A percentile compares a stretch with the other conserved stretches of the same genome.
phyloP scores from a whole-genome alignment of 495 filamentous ascomycete species.

The Alectoria sarmentosa region DNA sequence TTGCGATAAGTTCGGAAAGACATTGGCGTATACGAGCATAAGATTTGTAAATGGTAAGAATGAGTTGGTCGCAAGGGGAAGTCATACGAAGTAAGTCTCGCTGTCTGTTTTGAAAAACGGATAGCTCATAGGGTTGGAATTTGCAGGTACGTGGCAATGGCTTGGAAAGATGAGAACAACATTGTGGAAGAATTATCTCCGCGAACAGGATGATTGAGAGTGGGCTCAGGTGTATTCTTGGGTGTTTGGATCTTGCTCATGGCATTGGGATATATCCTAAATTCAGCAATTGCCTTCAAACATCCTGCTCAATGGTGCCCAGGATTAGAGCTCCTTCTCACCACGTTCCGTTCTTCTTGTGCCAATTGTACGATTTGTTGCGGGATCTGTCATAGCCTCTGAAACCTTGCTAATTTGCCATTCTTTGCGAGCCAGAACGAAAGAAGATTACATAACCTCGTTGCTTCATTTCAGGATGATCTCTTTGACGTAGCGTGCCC shows the following conservation, averaged over 20 bases:
- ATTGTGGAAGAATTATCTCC: slow-evolving; percentile 22
- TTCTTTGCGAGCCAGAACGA: no score
- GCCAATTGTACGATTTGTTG: no score
- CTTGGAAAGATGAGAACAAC: slow-evolving; percentile 55
- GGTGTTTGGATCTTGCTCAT: neutral
- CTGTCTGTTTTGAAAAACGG: neutral
- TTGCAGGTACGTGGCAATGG: slow-evolving; percentile 47
- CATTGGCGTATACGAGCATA: slow-evolving; percentile 80
- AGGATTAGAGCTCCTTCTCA: no score
- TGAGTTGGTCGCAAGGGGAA: slow-evolving; percentile 77
- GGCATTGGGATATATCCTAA: no score
- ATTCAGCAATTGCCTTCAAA: no score
- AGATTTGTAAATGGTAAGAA: slow-evolving; percentile 69
- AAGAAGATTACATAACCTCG: no score
- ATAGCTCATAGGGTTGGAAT: slow-evolving; percentile 12
- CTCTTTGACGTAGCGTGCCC: neutral
- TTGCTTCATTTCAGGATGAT: neutral
- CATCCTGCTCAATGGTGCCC: no score
- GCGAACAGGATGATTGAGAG: neutral
- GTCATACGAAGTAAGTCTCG: slow-evolving; percentile 81
- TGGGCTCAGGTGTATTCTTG: neutral
- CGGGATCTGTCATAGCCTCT: no score
- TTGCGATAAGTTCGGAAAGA: slow-evolving; percentile 94
- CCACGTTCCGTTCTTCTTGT: no score
- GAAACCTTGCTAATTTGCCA: no score